Base-by-base conservation (phyloP, 495 filamentous ascomycete genomes). In the Parathielavia appendiculata region DNA sequence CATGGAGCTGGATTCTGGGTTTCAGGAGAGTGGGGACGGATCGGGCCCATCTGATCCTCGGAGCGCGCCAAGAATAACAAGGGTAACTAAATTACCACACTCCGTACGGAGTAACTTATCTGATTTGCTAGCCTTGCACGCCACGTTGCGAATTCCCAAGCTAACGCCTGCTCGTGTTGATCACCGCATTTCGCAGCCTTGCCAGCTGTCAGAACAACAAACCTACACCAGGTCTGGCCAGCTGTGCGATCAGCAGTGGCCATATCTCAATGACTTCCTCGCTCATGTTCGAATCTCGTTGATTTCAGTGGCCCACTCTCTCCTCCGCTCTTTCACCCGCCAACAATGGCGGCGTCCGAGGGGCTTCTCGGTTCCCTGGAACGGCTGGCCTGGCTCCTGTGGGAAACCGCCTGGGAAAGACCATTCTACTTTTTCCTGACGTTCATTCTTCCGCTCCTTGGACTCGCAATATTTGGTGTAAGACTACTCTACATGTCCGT, bases 381-480 rank as follows among this genome's bases (percentile, higher is more conserved):
- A 43, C 64, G 63, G 53, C 56, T 73, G 54, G 56, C 67, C 60
- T 62, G 58, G 65, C 56, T 66, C 30, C 57, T 73, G 23, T 59
- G 57, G 44, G 57, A 53, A 16, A 61, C 58, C 14, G 48, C 71
- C 26, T 61, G 41, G 41, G 65, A 70, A 16, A 66, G 63, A 32
- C 67, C 75, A n/a, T 56, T 66, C 32, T 60, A 67, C 53, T 61
- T 68, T 0, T 47, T 75, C 17, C 52, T 76, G 10, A 55, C 66
- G 4, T 34, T 65, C 8, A 53, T 69, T 45, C 50, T 68, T 14
- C 65, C 63, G 23, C 52, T 72, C 17, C n/a, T 55, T 39, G 22
- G 63, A 7, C 14, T 72, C 14, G 72, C 58, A 8, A 48, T 75
- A 39, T 59, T 66, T 50, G 26, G 59, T 54, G 71, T 74, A 69